These are phyloP conservation scores for Corymbia calophylla DNA, from an alignment of 441 rosid genomes.

Conservation along the genomic window DNA sequence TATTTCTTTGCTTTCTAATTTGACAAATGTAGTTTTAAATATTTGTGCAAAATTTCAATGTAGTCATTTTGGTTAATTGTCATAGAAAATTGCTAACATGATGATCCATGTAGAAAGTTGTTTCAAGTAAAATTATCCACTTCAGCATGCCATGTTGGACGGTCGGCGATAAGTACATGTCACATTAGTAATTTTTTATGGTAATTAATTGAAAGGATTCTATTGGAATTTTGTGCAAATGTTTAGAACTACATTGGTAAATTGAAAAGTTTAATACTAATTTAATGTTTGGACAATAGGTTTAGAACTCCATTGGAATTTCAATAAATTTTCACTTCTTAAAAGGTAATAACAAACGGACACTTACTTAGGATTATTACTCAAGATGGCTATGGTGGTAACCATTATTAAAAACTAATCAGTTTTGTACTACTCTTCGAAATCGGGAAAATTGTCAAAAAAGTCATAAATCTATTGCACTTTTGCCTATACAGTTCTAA, in stretches of 20 bases:
- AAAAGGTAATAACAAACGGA: not conserved
- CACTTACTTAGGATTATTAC: not conserved
- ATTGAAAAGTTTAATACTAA: not conserved
- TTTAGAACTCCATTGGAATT: no score
- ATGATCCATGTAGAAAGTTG: rapidly evolving
- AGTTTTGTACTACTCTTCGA: no score
- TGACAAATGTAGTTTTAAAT: no score
- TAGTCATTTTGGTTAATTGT: rapidly evolving
- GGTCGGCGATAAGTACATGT: rapidly evolving
- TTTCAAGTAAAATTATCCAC: not conserved
- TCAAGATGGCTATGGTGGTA: not conserved
- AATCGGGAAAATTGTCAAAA: no score
- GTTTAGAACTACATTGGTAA: not conserved
- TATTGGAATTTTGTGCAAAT: not conserved
- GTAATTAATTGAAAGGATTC: not conserved
- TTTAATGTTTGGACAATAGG: no score
- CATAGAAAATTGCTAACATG: not conserved
- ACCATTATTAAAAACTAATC: not conserved
- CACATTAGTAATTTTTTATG: rapidly evolving
- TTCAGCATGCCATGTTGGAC: not conserved
- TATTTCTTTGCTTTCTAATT: rapidly evolving
- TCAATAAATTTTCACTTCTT: not conserved
- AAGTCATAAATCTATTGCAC: no score
- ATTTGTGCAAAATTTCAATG: no score
- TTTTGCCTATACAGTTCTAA: no score